These are phyloP conservation scores for Acanthamoeba culbertsoni DNA, from an alignment of 208 protist genomes.

Conservation along the genomic window DNA sequence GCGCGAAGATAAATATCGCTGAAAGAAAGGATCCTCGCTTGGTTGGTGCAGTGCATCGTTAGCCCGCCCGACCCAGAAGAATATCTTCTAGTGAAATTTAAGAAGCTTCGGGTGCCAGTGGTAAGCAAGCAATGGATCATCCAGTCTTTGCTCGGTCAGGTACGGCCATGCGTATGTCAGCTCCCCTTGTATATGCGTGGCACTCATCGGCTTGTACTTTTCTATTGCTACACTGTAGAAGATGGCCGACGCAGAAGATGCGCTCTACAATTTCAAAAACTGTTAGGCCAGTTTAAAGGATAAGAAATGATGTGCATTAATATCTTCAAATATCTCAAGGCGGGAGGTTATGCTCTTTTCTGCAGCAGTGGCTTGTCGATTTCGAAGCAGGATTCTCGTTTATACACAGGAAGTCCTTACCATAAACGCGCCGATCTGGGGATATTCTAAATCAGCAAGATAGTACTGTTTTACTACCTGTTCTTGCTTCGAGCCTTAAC, in stretches of 20 bases:
- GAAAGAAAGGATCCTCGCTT: too few relatives aligned
- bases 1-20: too few relatives aligned
- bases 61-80: slow-evolving; percentile 21
- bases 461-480: too few relatives aligned
- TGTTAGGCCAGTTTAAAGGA: neutral
- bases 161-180: neutral
- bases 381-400: too few relatives aligned
- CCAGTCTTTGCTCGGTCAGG: slow-evolving; percentile 21
- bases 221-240: too few relatives aligned
- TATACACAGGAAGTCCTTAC: too few relatives aligned
- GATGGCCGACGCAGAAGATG: neutral
- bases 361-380: too few relatives aligned
- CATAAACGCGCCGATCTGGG: too few relatives aligned
- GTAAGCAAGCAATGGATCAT: slow-evolving; percentile 19
- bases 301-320: neutral
- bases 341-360: too few relatives aligned
- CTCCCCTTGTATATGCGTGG: neutral
- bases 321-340: too few relatives aligned
- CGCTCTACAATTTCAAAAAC: neutral
- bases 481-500: too few relatives aligned
- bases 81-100: slow-evolving; percentile 29
- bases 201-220: neutral
- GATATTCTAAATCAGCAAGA: too few relatives aligned
- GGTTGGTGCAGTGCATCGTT: slow-evolving; percentile 29
- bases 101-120: slow-evolving; percentile 22